Evolutionary conservation across 2,329 filamentous ascomycete species (phyloP).

Genomic region (Penicillium sp.): DNA sequence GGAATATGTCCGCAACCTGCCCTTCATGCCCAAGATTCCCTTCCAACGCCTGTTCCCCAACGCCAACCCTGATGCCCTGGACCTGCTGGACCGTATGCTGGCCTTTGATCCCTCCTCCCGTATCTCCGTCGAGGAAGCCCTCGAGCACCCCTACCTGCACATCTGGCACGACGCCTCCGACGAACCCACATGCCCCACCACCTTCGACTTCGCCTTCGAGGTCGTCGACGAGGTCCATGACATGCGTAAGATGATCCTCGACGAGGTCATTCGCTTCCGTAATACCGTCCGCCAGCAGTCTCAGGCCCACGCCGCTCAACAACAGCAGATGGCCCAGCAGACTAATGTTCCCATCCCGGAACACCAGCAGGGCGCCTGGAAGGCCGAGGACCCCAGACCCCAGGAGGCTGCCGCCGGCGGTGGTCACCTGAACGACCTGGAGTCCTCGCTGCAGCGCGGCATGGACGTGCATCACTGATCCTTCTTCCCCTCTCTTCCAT

Average conservation of each 20-base stretch:
- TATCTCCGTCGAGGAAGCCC: slow-evolving; percentile 90
- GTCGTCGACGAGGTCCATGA: slow-evolving; percentile 92
- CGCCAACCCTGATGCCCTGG: slow-evolving; percentile 93
- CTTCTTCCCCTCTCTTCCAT: slow-evolving; percentile 1
- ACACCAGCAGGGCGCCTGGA: slow-evolving; percentile 55
- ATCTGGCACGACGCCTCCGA: slow-evolving; percentile 99
- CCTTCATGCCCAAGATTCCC: slow-evolving; percentile 88
- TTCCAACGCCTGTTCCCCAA: slow-evolving; percentile 88
- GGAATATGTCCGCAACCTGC: slow-evolving; percentile 96
- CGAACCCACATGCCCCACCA: slow-evolving; percentile 88
- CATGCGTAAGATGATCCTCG: slow-evolving; percentile 96
- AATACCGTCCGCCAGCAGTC: slow-evolving; percentile 56
- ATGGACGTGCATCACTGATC: slow-evolving; percentile 52
- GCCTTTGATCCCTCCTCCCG: slow-evolving; percentile 93
- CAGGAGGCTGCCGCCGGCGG: slow-evolving; percentile 54
- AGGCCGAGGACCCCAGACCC: slow-evolving; percentile 63
- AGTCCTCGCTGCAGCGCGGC: slow-evolving; percentile 56
- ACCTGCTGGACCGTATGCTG: slow-evolving; percentile 94
- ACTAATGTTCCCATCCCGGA: slow-evolving; percentile 64
- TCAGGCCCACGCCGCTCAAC: slow-evolving; percentile 42
- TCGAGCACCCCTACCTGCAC: slow-evolving; percentile 93
- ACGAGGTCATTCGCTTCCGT: slow-evolving; percentile 90
- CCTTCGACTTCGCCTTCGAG: slow-evolving; percentile 98
- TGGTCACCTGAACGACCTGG: slow-evolving; percentile 47
- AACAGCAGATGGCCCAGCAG: slow-evolving; percentile 44